Conservation (phyloP, 345 rosid species). For the Salix caprea region DNA sequence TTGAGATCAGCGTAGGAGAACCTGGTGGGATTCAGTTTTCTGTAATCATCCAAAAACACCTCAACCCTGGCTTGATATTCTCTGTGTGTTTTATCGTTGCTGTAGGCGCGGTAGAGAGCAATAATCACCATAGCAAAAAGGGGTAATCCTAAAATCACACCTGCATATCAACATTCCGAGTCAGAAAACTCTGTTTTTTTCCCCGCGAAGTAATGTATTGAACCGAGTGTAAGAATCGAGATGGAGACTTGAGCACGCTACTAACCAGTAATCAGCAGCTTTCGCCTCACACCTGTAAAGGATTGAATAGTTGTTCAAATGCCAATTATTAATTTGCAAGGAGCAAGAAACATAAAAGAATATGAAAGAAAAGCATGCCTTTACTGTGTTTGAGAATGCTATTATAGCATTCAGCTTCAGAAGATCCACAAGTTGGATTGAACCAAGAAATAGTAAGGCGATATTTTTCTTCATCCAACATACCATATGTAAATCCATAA, state of each 20-base stretch:
- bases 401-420: not conserved
- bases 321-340: too few species aligned
- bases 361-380: not conserved
- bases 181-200: too few species aligned
- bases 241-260: not conserved
- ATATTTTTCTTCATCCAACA: not conserved
- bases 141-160: not conserved
- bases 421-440: not conserved
- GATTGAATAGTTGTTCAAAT: not conserved
- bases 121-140: not conserved
- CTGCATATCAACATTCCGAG: not conserved
- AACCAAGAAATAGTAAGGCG: not conserved
- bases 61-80: not conserved
- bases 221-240: too few species aligned
- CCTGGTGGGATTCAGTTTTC: slow-evolving; percentile 1
- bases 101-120: not conserved
- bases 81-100: not conserved
- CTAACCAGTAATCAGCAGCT: not conserved
- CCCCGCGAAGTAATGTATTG: not conserved
- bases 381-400: not conserved
- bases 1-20: slow-evolving; percentile 8
- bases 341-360: not conserved
- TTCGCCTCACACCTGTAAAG: not conserved
- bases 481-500: not conserved
- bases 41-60: slow-evolving; percentile 1